Evolutionary conservation across 73 alveolate genomes (phyloP), one percentile per base, ranked within the genome.

Genomic region (Tetrahymena borealis): DNA sequence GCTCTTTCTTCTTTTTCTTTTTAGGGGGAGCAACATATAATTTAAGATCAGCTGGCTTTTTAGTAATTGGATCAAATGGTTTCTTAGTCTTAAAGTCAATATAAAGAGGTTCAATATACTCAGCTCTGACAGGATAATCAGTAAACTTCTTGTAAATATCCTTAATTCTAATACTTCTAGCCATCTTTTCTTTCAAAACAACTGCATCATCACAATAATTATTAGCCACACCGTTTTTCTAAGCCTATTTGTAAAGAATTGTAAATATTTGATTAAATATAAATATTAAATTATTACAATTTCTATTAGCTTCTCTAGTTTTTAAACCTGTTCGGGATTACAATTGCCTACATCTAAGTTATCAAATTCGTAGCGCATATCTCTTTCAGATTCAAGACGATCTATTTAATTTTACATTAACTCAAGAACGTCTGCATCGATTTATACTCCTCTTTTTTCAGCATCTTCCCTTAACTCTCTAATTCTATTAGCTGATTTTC

Each of bases 51-150:
- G 37, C 90, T 32, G 31, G 95, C 90, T 39, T 79, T 79, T 93
- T 93, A 79, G 92, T 36, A 9, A 93, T 39, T 13, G 95, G 95
- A 93, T 93, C 95, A 13, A 94, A 94, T 15, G 95, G 96, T 94
- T 96, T 95, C 43, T 95, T 95, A 20, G 96, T 94, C 33, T 94
- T 95, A 11, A 95, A 94, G 90, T 95, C 96, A 33, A 40, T 78
- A 60, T 60, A 60, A 60, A 60, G 78, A 78, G 93, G 79, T 94
- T 97, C 93, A 94, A 94, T 43, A 95, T 97, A 90, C 91, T 96
- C 4, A 98, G 99, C 99, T 93, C 99, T 94, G 36, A 94, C 96
- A 11, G 99, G 99, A 94, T 98, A 98, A 38, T 97, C 99, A 77
- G 93, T 91, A 78, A 98, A 96, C 97, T 95, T 97, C 37, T 96